Percentiles rank a stretch among this genome's conserved stretches.
Evolutionary conservation across 352 stramenopile genomes (phyloP).

Genomic region (Pythium graminicola): DNA sequence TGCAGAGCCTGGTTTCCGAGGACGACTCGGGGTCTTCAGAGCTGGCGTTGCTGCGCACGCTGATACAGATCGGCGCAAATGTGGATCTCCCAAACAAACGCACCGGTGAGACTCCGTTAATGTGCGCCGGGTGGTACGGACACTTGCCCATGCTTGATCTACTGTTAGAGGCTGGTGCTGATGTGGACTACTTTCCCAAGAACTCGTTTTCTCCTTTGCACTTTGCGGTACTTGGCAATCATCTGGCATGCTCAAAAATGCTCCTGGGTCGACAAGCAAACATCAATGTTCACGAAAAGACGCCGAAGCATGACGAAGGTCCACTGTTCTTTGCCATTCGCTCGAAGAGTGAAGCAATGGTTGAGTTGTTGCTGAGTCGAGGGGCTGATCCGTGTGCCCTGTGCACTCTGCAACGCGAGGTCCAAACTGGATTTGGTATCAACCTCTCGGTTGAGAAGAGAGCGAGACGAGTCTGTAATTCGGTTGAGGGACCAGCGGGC

Average conservation of each 20-base stretch:
- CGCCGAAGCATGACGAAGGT: conserved; percentile 32
- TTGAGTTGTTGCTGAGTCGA: conserved; percentile 38
- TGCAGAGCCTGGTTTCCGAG: neutral
- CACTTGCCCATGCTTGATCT: conserved; percentile 41
- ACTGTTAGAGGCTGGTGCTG: conserved; percentile 40
- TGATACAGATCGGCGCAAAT: conserved; percentile 52
- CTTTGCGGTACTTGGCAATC: conserved; percentile 42
- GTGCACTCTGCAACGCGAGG: conserved; percentile 32
- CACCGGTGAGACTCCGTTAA: conserved; percentile 47
- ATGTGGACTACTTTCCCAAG: conserved; percentile 31
- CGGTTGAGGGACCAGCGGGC: neutral
- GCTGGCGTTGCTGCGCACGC: conserved; percentile 35
- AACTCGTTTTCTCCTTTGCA: conserved; percentile 51
- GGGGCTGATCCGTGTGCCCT: conserved; percentile 35
- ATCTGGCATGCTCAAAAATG: conserved; percentile 35
- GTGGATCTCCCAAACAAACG: conserved; percentile 39
- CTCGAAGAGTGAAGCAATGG: conserved; percentile 38
- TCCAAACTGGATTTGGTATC: conserved; percentile 36
- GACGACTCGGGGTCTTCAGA: conserved; percentile 6
- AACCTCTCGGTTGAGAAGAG: conserved; percentile 2
- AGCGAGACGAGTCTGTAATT: neutral
- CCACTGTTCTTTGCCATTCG: conserved; percentile 58
- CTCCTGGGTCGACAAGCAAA: conserved; percentile 30
- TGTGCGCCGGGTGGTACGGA: conserved; percentile 44
- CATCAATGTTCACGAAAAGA: conserved; percentile 33